Percentiles rank a stretch among this genome's conserved stretches.
Evolutionary conservation across 2,329 filamentous ascomycete species (phyloP).

Genomic region (Colletotrichum graminicola): DNA sequence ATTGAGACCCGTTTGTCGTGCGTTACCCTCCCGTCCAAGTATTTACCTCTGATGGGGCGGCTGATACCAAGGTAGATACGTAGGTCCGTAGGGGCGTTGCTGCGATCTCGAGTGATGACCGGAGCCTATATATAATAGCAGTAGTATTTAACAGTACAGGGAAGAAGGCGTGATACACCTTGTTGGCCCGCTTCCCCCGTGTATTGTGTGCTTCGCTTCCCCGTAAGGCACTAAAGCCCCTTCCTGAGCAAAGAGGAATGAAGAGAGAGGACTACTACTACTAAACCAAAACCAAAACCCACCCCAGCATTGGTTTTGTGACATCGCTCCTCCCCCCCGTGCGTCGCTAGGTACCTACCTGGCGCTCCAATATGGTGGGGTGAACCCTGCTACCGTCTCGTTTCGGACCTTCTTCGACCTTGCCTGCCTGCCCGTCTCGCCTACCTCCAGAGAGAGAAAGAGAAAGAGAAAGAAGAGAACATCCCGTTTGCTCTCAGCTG

Average conservation of each 20-base stretch:
- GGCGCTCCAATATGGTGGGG: constrained; percentile 21
- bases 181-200: constrained; percentile 5
- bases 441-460: background rate
- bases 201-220: constrained; percentile 7
- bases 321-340: constrained; percentile 23
- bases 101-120: background rate
- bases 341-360: constrained; percentile 4
- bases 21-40: too few species aligned
- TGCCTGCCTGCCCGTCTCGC: constrained; percentile 1
- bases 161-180: background rate
- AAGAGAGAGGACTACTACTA: too few species aligned
- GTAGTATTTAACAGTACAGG: background rate
- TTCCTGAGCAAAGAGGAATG: background rate
- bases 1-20: too few species aligned
- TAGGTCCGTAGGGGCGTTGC: background rate
- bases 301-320: constrained; percentile 16
- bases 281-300: background rate
- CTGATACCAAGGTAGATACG: background rate
- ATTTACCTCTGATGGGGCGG: background rate
- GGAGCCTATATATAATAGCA: background rate
- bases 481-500: background rate
- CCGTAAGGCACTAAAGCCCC: constrained; percentile 5
- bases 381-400: constrained; percentile 31
- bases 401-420: constrained; percentile 32
- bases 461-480: background rate